phyloP scores from a whole-genome alignment of 164 flowering plant genomes.

The Vitis riparia region DNA sequence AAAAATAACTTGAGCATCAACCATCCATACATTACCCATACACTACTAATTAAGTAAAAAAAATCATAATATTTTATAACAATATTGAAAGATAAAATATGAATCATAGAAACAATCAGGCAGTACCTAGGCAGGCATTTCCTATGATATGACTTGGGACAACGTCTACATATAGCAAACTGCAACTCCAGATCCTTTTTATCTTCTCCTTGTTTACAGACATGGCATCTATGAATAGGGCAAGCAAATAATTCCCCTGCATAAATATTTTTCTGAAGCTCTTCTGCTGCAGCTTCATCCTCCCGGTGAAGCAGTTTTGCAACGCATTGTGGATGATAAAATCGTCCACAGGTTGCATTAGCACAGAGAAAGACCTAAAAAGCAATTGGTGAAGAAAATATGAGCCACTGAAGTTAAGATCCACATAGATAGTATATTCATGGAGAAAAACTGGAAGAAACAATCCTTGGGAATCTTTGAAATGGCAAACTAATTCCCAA shows the following conservation, averaged over 20 bases:
- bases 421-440: not conserved
- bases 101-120: not conserved
- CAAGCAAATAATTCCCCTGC: constrained; percentile 71
- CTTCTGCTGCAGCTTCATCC: constrained; percentile 38
- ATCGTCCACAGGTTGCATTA: constrained; percentile 72
- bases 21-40: not conserved
- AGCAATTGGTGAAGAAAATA: not conserved
- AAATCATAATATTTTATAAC: not conserved
- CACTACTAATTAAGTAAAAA: not conserved
- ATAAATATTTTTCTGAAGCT: constrained; percentile 41
- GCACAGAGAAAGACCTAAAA: constrained; percentile 73
- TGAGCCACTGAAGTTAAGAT: not conserved
- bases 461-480: not conserved
- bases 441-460: too few relatives aligned
- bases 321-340: constrained; percentile 81
- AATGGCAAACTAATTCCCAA: too few relatives aligned
- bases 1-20: constrained; percentile 11
- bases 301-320: constrained; percentile 44
- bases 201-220: constrained; percentile 62
- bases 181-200: constrained; percentile 45
- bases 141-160: constrained; percentile 84
- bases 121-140: constrained; percentile 85
- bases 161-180: constrained; percentile 88
- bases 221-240: constrained; percentile 66
- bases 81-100: not conserved